Base-by-base conservation (phyloP, 1,284 basidiomycete genomes). In the Singerocomus inundabilis region DNA sequence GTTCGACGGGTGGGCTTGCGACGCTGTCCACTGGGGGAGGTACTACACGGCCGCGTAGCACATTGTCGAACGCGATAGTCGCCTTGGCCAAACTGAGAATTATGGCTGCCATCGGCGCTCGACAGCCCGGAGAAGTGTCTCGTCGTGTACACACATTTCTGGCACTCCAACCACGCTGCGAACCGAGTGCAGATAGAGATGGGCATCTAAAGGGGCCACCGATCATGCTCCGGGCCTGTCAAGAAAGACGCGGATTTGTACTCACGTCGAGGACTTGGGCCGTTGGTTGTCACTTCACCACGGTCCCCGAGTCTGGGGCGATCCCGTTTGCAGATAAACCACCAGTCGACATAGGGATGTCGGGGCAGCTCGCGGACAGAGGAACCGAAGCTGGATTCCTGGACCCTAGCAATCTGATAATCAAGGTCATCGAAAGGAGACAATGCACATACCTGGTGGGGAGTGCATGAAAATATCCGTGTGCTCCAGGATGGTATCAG, bases 91-190 rank as follows among this genome's bases (percentile, higher is more conserved):
- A 10, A 18, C 39, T 37, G 18, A 64, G 48, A 26, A 62, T 38
- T 21, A 12, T 35, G 32, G 1, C 30, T n/a, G 0, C 51, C 60
- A 11, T 60, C 59, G 0, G 21, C 59, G 60, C 28, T 60, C 60
- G 47, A 64, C n/a, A 10, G 57, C 57, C 8, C 34, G 28, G 5
- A 44, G 10, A 2, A 64, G 18, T 6, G 12, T 11, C 1, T 37
- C 51, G 6, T 32, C 44, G 0, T 44, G 25, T n/a, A n/a, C 29
- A 54, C 51, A 35, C 30, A 48, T 2, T 2, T 41, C 7, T 60
- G 57, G 1, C 5, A 44, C 16, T 64, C 60, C 2, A 64, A 15
- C 62, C 59, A 64, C 33, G 48, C 36, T 1, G 60, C 57, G 36
- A 61, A 64, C 4, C 13, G 51, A 6, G n/a, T 43, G 32, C 43